phyloP scores from a whole-genome alignment of 768 basidiomycete species.

The Termitomyces sp. region DNA sequence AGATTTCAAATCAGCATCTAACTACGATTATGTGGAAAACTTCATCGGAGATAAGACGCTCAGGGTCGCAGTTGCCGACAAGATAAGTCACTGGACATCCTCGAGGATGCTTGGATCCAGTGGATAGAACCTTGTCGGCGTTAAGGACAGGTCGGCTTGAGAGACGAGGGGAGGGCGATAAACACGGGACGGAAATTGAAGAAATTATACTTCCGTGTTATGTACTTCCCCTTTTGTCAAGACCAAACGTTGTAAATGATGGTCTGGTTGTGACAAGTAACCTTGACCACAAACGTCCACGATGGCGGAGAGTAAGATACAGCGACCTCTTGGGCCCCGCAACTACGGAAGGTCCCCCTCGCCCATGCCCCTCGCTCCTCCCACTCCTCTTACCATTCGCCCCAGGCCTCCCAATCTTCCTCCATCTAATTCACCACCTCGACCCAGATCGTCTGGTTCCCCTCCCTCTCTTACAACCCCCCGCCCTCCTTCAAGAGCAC shows the following conservation, averaged over 20 bases:
- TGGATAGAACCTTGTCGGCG: too few species aligned
- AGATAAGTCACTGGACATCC: too few species aligned
- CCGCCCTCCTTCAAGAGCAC: slow-evolving; percentile 21
- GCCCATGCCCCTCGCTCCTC: slow-evolving; percentile 24
- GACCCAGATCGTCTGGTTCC: slow-evolving; percentile 29
- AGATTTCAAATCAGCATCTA: not conserved
- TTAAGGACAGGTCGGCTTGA: too few species aligned
- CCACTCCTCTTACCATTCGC: slow-evolving; percentile 26
- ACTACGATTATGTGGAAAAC: too few species aligned
- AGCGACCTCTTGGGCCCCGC: slow-evolving; percentile 53
- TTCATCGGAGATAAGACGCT: too few species aligned
- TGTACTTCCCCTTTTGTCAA: slow-evolving; percentile 24
- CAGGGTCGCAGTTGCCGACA: too few species aligned
- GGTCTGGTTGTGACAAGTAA: slow-evolving; percentile 19
- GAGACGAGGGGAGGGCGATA: too few species aligned
- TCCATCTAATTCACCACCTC: slow-evolving; percentile 14
- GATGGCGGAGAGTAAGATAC: slow-evolving; percentile 23
- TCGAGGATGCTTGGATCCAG: too few species aligned
- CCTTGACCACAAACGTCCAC: slow-evolving; percentile 27
- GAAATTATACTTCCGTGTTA: slow-evolving; percentile 15
- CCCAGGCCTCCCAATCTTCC: slow-evolving; percentile 17
- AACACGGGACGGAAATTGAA: too few species aligned
- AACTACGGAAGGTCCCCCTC: slow-evolving; percentile 36
- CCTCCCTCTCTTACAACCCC: slow-evolving; percentile 27
- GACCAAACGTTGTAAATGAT: slow-evolving; percentile 25